Conservation (phyloP, 257 asterid species). For the Orobanche coerulescens region DNA sequence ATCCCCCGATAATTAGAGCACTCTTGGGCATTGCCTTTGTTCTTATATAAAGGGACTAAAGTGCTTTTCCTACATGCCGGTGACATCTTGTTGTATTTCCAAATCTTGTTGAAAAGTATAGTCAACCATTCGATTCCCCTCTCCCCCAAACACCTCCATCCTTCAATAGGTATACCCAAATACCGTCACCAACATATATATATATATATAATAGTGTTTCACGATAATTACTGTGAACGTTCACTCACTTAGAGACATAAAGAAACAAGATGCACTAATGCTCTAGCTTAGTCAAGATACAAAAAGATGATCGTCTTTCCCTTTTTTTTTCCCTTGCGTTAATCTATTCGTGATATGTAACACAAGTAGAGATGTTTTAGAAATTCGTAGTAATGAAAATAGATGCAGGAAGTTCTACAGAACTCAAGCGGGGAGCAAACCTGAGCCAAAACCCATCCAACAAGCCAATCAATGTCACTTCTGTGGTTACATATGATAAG, state of each 20-base stretch:
- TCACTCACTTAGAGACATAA: neutral
- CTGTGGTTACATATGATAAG: constrained; percentile 68
- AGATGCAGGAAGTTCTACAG: neutral
- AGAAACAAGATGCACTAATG: neutral
- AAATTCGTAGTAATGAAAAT: neutral
- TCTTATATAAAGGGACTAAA: too few species aligned
- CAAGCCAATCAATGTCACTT: constrained; percentile 99
- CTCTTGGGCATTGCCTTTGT: too few species aligned
- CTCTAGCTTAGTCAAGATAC: neutral
- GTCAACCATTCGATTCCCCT: too few species aligned
- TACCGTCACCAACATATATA: neutral
- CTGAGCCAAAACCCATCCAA: constrained; percentile 98
- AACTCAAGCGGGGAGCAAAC: constrained; percentile 30
- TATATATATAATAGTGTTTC: neutral
- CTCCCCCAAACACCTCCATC: too few species aligned
- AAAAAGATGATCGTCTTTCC: neutral
- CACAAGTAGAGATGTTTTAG: neutral
- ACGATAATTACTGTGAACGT: neutral
- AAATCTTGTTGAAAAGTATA: too few species aligned
- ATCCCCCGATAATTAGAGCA: too few species aligned
- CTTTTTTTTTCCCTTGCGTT: too few species aligned
- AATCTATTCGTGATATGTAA: constrained; percentile 1
- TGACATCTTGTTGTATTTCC: too few species aligned
- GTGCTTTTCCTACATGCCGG: too few species aligned
- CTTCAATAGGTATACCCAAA: too few species aligned